phyloP scores from a whole-genome alignment of 2,329 filamentous ascomycete genomes.

The Colletotrichum gloeosporioides region DNA sequence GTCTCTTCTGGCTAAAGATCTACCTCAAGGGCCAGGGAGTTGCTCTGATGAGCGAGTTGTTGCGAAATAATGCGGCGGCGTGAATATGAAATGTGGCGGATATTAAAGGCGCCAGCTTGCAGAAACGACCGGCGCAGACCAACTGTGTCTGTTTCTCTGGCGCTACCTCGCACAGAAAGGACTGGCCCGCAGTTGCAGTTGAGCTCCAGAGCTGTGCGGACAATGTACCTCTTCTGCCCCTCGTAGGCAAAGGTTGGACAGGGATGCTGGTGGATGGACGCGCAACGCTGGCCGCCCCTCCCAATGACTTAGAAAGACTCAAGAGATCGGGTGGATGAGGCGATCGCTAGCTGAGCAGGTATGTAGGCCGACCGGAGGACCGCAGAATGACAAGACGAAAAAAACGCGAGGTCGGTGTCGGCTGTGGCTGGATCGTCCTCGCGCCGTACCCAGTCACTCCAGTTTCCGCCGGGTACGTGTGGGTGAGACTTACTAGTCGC shows the following conservation, averaged over 20 bases:
- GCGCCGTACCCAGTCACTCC: not conserved
- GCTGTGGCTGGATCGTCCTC: not conserved
- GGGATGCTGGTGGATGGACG: not conserved
- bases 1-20: not conserved
- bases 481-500: not conserved
- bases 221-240: not conserved
- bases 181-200: not conserved
- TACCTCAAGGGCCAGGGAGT: not conserved
- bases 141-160: not conserved
- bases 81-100: not conserved
- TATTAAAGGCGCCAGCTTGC: not conserved
- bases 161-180: not conserved
- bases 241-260: not conserved
- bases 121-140: not conserved
- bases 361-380: not conserved
- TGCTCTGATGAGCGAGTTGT: not conserved
- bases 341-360: slow-evolving; percentile 13
- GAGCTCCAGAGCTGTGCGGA: not conserved
- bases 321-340: slow-evolving; percentile 13
- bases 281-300: slow-evolving; percentile 3
- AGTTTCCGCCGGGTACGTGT: not conserved
- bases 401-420: slow-evolving; percentile 12
- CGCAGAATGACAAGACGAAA: not conserved
- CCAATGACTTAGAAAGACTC: not conserved
- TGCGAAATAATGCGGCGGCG: not conserved